Conservation (phyloP, 805 yeast genomes). For the Kuraishia ogatae region DNA sequence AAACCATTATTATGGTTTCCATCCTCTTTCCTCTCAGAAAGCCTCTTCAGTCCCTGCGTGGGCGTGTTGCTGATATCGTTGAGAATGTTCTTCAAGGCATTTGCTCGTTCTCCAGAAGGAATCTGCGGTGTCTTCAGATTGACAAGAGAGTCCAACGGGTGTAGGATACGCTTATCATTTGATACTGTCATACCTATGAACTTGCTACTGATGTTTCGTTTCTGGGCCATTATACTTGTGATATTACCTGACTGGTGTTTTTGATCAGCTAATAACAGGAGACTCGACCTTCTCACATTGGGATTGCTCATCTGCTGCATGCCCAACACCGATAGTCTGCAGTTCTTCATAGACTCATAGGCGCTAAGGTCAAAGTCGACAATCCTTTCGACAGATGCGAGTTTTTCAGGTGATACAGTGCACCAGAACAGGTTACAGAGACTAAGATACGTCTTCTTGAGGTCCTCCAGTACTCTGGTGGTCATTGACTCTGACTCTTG, state of each 20-base stretch:
- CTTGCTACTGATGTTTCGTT: conserved; percentile 1
- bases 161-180: conserved; percentile 12
- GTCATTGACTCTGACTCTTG: conserved; percentile 1
- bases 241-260: conserved; percentile 12
- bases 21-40: conserved; percentile 9
- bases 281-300: conserved; percentile 29
- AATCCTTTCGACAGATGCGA: conserved; percentile 11
- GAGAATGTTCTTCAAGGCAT: conserved; percentile 16
- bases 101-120: neutral
- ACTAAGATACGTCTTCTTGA: conserved; percentile 23
- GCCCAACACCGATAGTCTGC: conserved; percentile 29
- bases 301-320: conserved; percentile 29
- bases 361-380: conserved; percentile 14
- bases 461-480: conserved; percentile 19
- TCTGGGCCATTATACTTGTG: conserved; percentile 10
- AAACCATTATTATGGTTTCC: conserved; percentile 28
- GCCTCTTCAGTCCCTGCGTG: conserved; percentile 21
- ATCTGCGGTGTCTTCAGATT: conserved; percentile 2
- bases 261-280: conserved; percentile 24
- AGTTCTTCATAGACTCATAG: conserved; percentile 16
- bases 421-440: conserved; percentile 25
- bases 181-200: conserved; percentile 5
- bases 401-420: conserved; percentile 14
- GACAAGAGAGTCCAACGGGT: conserved; percentile 25
- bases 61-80: conserved; percentile 23